These are phyloP conservation scores for Phytopythium cucurbitacearum DNA, from an alignment of 352 stramenopile species.

Conservation along the genomic window DNA sequence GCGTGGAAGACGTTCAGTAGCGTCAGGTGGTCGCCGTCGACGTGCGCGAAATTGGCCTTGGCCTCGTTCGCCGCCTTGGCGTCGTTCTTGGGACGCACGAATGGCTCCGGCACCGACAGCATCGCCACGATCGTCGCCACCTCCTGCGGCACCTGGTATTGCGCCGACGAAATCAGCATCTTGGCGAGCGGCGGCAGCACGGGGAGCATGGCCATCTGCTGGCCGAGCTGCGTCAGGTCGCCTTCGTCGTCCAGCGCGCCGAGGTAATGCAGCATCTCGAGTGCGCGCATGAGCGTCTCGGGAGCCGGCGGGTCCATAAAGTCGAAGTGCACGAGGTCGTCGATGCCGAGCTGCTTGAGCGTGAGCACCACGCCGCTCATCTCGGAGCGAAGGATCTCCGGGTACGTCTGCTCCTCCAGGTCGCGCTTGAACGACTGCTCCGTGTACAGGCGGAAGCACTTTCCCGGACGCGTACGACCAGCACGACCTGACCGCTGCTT, in stretches of 20 bases:
- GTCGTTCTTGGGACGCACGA: constrained; percentile 95
- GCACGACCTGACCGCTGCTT: constrained; percentile 92
- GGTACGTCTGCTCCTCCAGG: constrained; percentile 98
- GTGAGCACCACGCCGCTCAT: constrained; percentile 97
- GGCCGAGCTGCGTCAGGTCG: constrained; percentile 90
- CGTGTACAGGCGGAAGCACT: constrained; percentile 98
- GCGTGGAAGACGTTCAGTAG: constrained; percentile 97
- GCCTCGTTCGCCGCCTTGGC: constrained; percentile 96
- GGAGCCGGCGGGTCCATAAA: constrained; percentile 99
- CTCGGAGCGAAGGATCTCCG: constrained; percentile 97
- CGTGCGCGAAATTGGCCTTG: constrained; percentile 94
- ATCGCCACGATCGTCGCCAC: constrained; percentile 97
- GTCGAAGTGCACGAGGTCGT: constrained; percentile 99
- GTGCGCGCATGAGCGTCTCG: constrained; percentile 97
- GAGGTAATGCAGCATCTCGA: constrained; percentile 98
- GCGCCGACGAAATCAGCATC: constrained; percentile 93
- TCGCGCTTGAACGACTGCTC: constrained; percentile 97
- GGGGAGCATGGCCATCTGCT: constrained; percentile 95
- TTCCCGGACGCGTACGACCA: constrained; percentile 88
- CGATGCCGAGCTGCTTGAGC: constrained; percentile 97
- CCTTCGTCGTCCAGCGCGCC: constrained; percentile 97
- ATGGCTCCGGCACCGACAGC: constrained; percentile 92
- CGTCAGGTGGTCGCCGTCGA: constrained; percentile 97
- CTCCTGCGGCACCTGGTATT: constrained; percentile 96
- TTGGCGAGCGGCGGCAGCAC: constrained; percentile 98